Conservation (phyloP, 2,329 filamentous ascomycete genomes). For the Ophiostoma pallidulum region DNA sequence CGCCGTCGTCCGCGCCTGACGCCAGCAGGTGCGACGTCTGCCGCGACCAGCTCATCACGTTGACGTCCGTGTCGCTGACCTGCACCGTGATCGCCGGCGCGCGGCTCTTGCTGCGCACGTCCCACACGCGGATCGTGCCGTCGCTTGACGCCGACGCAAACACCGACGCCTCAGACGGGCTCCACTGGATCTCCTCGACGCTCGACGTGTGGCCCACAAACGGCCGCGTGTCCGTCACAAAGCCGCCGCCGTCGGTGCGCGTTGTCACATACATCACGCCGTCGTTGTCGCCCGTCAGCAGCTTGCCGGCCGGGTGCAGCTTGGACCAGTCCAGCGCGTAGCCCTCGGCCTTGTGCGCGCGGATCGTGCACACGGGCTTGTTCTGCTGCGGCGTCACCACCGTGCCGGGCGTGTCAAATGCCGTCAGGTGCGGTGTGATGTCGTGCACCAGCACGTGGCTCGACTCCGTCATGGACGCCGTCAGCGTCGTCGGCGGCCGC, state of each 20-base stretch:
- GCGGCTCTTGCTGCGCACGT: slow-evolving; percentile 80
- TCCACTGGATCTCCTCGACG: slow-evolving; percentile 96
- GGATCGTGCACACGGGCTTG: slow-evolving; percentile 78
- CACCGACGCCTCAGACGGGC: slow-evolving; percentile 81
- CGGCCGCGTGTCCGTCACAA: slow-evolving; percentile 74
- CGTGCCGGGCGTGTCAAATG: slow-evolving; percentile 83
- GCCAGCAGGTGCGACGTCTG: slow-evolving; percentile 84
- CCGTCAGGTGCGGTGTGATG: slow-evolving; percentile 76
- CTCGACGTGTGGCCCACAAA: slow-evolving; percentile 78
- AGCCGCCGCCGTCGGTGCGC: slow-evolving; percentile 76
- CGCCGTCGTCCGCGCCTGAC: slow-evolving; percentile 84
- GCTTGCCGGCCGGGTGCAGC: slow-evolving; percentile 66
- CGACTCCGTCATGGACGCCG: slow-evolving; percentile 88
- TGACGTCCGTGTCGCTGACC: slow-evolving; percentile 78
- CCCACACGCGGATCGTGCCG: slow-evolving; percentile 93
- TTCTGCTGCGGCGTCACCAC: slow-evolving; percentile 73
- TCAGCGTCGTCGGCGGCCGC: slow-evolving; percentile 68
- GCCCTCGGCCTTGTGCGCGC: slow-evolving; percentile 86
- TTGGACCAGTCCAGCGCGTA: slow-evolving; percentile 98
- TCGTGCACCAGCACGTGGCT: slow-evolving; percentile 87
- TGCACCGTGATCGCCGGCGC: slow-evolving; percentile 81
- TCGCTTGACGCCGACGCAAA: slow-evolving; percentile 92
- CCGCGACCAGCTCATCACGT: slow-evolving; percentile 91
- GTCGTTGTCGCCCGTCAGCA: slow-evolving; percentile 84
- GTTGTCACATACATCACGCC: slow-evolving; percentile 85